Conservation (phyloP, 2,329 filamentous ascomycete genomes). For the Apiospora saccharicola region DNA sequence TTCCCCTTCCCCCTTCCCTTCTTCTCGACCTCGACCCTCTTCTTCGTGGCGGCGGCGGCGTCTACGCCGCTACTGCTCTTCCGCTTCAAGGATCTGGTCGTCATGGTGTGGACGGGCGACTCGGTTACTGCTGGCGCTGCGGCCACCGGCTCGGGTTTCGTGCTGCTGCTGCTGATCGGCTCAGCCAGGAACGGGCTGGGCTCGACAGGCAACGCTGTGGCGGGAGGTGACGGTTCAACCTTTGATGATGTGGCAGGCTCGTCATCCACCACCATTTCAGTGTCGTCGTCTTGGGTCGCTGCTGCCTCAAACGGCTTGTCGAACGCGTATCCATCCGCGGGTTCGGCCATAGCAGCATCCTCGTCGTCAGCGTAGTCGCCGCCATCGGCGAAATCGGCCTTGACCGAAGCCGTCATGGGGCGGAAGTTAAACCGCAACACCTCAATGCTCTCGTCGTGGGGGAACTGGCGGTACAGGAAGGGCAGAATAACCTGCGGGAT, state of each 20-base stretch:
- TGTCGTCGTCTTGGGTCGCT: constrained; percentile 15
- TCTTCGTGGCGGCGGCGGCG: constrained; percentile 39
- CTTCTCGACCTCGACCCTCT: constrained; percentile 49
- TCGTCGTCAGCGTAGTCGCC: constrained; percentile 47
- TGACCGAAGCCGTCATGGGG: constrained; percentile 40
- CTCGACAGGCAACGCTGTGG: constrained; percentile 26
- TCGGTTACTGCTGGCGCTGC: constrained; percentile 32
- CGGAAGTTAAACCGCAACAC: constrained; percentile 69
- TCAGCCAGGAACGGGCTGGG: constrained; percentile 37
- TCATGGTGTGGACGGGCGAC: constrained; percentile 24
- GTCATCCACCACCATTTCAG: constrained; percentile 22
- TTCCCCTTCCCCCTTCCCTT: constrained; percentile 21
- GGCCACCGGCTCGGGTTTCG: constrained; percentile 35
- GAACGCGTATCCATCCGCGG: constrained; percentile 36
- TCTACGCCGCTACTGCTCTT: constrained; percentile 50
- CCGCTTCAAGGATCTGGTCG: constrained; percentile 46
- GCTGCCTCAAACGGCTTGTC: constrained; percentile 32
- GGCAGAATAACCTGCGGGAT: constrained; percentile 80
- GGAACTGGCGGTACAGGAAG: constrained; percentile 73
- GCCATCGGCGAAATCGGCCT: constrained; percentile 44
- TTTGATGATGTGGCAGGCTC: constrained; percentile 27
- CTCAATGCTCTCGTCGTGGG: constrained; percentile 72
- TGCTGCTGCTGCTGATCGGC: constrained; percentile 11
- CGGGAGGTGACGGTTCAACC: constrained; percentile 17
- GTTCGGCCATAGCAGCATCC: constrained; percentile 35